Evolutionary conservation across 306 rosid genomes (phyloP).

Genomic region (Alnus glutinosa): DNA sequence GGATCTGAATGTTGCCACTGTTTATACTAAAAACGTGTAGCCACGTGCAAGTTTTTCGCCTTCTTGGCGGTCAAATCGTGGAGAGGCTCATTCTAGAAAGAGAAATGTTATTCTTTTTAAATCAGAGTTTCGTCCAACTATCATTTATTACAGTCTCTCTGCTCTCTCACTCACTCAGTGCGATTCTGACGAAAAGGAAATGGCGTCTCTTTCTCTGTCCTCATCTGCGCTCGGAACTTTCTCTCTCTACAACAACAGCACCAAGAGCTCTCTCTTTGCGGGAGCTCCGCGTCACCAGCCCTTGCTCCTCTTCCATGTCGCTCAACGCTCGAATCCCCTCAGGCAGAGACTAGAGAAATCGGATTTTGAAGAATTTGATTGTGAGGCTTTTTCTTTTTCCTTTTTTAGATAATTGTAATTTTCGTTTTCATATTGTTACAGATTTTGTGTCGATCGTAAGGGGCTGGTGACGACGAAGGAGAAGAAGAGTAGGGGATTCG

Average conservation of each 20-base stretch:
- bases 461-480: conserved; percentile 28
- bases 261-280: neutral
- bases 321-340: conserved; percentile 5
- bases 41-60: too few species aligned
- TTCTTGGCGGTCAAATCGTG: too few species aligned
- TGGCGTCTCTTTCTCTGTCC: neutral
- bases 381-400: neutral
- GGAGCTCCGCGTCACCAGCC: neutral
- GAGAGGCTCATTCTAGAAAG: too few species aligned
- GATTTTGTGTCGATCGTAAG: conserved; percentile 36
- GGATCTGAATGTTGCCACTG: too few species aligned
- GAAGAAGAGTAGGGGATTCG: conserved; percentile 31
- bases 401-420: too few species aligned
- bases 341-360: neutral
- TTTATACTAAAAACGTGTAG: too few species aligned
- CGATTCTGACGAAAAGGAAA: neutral
- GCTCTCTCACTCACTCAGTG: too few species aligned
- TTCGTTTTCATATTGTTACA: neutral
- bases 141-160: too few species aligned
- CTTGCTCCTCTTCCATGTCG: neutral
- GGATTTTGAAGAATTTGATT: neutral
- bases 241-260: neutral
- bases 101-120: too few species aligned
- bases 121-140: too few species aligned
- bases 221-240: neutral